Percentiles rank a stretch among this genome's conserved stretches.
Evolutionary conservation across 2,329 filamentous ascomycete genomes (phyloP).

Genomic region (Beauveria medogensis): DNA sequence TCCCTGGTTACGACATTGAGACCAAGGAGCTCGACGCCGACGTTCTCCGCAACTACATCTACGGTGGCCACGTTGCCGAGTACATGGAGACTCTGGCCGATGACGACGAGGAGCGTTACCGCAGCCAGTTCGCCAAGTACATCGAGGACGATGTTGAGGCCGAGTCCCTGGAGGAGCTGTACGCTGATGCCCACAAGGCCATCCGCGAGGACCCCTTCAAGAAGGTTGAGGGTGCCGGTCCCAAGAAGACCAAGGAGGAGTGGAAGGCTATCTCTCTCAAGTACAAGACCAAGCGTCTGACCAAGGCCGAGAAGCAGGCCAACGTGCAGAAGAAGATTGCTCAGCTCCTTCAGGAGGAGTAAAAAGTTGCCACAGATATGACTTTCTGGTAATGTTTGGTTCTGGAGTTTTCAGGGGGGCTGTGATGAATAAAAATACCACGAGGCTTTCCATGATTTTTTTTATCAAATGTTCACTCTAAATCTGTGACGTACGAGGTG

Average conservation of each 20-base stretch:
- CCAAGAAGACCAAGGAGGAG: conserved; percentile 96
- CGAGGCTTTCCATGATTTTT: conserved; percentile 11
- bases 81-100: conserved; percentile 99
- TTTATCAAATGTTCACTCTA: background rate
- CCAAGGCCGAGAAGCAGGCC: conserved; percentile 73
- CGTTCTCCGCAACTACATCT: conserved; percentile 98
- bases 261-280: conserved; percentile 95
- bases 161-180: conserved; percentile 93
- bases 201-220: conserved; percentile 98
- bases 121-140: conserved; percentile 96
- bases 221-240: conserved; percentile 65
- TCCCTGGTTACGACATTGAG: conserved; percentile 98
- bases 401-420: conserved; percentile 31
- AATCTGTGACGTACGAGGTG: background rate
- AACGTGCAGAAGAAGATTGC: conserved; percentile 88
- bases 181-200: conserved; percentile 86
- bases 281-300: conserved; percentile 70
- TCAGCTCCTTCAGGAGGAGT: conserved; percentile 55
- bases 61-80: conserved; percentile 94
- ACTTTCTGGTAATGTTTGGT: conserved; percentile 23
- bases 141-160: conserved; percentile 95
- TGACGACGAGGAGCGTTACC: conserved; percentile 99
- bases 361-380: conserved; percentile 21
- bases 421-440: conserved; percentile 27
- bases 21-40: conserved; percentile 96